Percentiles rank a stretch among this genome's conserved stretches.
Evolutionary conservation across 805 yeast genomes (phyloP).

Genomic region (Saccharomyces jurei): DNA sequence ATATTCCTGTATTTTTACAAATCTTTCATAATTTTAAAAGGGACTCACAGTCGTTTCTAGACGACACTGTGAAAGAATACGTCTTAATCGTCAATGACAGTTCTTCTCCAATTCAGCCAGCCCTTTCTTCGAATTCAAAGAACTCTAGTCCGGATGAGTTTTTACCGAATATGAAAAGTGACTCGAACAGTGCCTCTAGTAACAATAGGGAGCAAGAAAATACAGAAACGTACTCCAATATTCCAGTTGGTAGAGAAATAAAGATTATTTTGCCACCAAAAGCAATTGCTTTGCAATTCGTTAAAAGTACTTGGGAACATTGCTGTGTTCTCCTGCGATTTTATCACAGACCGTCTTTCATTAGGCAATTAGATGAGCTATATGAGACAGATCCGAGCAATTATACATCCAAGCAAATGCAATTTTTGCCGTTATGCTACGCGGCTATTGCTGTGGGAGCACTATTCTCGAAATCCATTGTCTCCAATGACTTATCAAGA

Average conservation of each 20-base stretch:
- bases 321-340: conserved; percentile 80
- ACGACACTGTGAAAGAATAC: conserved; percentile 22
- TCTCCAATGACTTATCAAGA: conserved; percentile 1
- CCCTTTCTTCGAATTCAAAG: conserved; percentile 7
- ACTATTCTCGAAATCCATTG: conserved; percentile 43
- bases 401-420: conserved; percentile 69
- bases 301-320: conserved; percentile 75
- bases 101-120: neutral
- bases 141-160: conserved; percentile 11
- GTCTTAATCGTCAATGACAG: conserved; percentile 10
- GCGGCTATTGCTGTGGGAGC: conserved; percentile 85
- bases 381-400: conserved; percentile 72
- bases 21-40: conserved; percentile 17
- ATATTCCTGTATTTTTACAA: conserved; percentile 22
- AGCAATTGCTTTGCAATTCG: conserved; percentile 61
- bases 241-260: conserved; percentile 39
- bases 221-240: conserved; percentile 16
- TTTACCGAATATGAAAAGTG: neutral
- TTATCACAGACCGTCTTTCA: conserved; percentile 77
- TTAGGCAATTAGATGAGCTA: conserved; percentile 63
- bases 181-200: conserved; percentile 1
- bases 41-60: conserved; percentile 7
- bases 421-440: conserved; percentile 73
- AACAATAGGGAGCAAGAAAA: conserved; percentile 11
- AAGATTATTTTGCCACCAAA: conserved; percentile 69